Percentiles rank a stretch among this genome's conserved stretches.
phyloP scores from a whole-genome alignment of 1,284 basidiomycete genomes.

The Ceratobasidium sp. region DNA sequence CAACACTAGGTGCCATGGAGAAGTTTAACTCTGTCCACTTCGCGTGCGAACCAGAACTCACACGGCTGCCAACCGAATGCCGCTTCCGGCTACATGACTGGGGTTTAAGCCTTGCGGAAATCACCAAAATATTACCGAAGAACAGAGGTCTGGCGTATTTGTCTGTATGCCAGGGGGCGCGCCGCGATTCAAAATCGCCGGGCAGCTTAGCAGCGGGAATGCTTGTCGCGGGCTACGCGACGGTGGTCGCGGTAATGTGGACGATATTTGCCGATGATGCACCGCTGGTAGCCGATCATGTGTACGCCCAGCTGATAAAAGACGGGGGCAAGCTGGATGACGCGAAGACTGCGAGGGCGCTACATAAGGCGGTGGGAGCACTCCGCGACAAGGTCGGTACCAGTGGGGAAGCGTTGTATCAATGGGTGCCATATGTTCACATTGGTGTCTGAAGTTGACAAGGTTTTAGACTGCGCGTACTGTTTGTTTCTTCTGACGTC shows the following conservation, averaged over 20 bases:
- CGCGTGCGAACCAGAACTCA: slow-evolving; percentile 7
- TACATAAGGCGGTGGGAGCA: slow-evolving; percentile 19
- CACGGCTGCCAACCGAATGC: neutral
- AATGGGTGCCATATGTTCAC: slow-evolving; percentile 28
- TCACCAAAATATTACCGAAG: neutral
- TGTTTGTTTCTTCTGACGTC: no score
- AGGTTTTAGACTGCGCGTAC: no score
- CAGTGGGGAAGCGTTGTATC: neutral
- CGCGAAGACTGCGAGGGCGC: slow-evolving; percentile 3
- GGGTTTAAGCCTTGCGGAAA: neutral
- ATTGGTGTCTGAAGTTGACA: no score
- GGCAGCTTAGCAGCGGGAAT: slow-evolving; percentile 37
- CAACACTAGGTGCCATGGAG: no score
- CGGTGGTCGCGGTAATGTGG: slow-evolving; percentile 35
- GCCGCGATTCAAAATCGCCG: neutral
- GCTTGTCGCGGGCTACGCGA: slow-evolving; percentile 18
- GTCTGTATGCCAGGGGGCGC: slow-evolving; percentile 35
- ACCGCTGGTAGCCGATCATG: neutral
- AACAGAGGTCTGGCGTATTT: slow-evolving; percentile 22
- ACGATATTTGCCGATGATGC: slow-evolving; percentile 21
- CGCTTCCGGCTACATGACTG: slow-evolving; percentile 3
- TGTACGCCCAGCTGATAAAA: slow-evolving; percentile 9
- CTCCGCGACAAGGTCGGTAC: slow-evolving; percentile 21
- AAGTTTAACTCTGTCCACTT: slow-evolving; percentile 8
- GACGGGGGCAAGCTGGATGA: neutral